phyloP scores from a whole-genome alignment of 2,329 filamentous ascomycete genomes.

The Ophiostoma triangulosporum region DNA sequence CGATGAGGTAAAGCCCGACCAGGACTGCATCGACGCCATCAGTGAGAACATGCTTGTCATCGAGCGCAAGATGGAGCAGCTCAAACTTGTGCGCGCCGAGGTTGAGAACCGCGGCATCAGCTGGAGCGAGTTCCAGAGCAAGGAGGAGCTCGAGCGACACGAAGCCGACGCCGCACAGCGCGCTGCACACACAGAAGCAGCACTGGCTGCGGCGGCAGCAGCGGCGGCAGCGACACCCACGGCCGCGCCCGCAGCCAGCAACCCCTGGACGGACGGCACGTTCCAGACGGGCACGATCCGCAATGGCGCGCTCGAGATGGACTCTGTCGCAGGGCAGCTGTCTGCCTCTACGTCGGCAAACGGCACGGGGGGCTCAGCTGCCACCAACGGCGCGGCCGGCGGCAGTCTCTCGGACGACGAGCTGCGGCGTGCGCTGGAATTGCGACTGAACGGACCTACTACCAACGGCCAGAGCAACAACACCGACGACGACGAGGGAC shows the following conservation, averaged over 20 bases:
- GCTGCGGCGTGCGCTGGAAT: slow-evolving; percentile 39
- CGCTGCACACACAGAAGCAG: neutral
- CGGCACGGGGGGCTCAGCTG: neutral
- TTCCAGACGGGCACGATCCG: slow-evolving; percentile 47
- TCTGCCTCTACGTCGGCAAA: too few species aligned
- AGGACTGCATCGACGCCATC: slow-evolving; percentile 62
- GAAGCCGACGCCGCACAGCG: slow-evolving; percentile 7
- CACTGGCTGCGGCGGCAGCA: slow-evolving; percentile 1
- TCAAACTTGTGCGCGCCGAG: slow-evolving; percentile 50
- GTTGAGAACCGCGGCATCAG: slow-evolving; percentile 43
- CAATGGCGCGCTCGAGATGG: slow-evolving; percentile 34
- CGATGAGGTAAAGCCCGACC: slow-evolving; percentile 33
- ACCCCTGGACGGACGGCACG: slow-evolving; percentile 49
- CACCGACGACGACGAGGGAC: slow-evolving; percentile 38
- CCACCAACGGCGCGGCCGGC: slow-evolving; percentile 17
- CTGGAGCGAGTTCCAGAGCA: slow-evolving; percentile 43
- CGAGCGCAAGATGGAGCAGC: slow-evolving; percentile 50
- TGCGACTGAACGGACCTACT: neutral
- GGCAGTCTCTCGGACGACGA: slow-evolving; percentile 45
- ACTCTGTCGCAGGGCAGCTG: slow-evolving; percentile 16
- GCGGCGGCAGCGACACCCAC: neutral
- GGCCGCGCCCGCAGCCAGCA: slow-evolving; percentile 6
- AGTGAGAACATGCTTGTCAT: slow-evolving; percentile 59
- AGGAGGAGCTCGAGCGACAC: slow-evolving; percentile 23
- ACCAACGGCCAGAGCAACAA: slow-evolving; percentile 24